Evolutionary conservation across 2,329 filamentous ascomycete species (phyloP), one percentile per base, ranked within the genome.

Genomic region (Coniochaeta ligniaria): DNA sequence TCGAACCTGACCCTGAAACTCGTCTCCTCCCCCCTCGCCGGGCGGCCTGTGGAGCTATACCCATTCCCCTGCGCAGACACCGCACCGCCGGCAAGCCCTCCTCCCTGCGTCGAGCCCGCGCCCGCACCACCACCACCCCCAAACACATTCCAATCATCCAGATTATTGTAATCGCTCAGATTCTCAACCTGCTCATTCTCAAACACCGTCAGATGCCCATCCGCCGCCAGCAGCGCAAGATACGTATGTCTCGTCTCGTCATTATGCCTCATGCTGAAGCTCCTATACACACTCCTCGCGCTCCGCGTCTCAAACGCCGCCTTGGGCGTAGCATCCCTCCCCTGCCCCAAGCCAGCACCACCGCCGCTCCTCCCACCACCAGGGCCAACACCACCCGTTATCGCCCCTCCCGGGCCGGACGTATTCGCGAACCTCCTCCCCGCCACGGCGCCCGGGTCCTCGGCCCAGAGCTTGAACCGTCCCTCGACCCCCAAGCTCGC

Each of bases 401-500:
- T 31, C 28, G 28, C 28, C 5, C 28, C 28, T 5, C 28, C n/a
- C 66, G 63, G 38, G 22, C 22, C 31, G 54, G 7, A 57, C 17
- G 80, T 90, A 78, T 75, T 81, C 71, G 88, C 91, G 80, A 97
- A 98, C 58, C 93, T 88, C 35, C 90, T 86, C 35, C 92, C 92
- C 0, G 88, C 87, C 1, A 90, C 82, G 57, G 95, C 89, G 1
- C 88, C 89, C 17, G 90, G 87, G 74, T 97, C 92, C 76, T 97
- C 94, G 63, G 90, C 88, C 94, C 94, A 98, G 65, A 98, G 82
- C 72, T 92, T 91, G 78, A 96, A 92, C 73, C 88, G 88, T 69
- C 94, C 91, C 69, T 97, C 94, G 69, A 94, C 90, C 64, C 91
- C 92, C 62, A 97, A 89, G 59, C 90, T 96, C 60, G 89, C 93